Evolutionary conservation across 2,329 filamentous ascomycete genomes (phyloP).

Genomic region (Cryphonectria parasitica): DNA sequence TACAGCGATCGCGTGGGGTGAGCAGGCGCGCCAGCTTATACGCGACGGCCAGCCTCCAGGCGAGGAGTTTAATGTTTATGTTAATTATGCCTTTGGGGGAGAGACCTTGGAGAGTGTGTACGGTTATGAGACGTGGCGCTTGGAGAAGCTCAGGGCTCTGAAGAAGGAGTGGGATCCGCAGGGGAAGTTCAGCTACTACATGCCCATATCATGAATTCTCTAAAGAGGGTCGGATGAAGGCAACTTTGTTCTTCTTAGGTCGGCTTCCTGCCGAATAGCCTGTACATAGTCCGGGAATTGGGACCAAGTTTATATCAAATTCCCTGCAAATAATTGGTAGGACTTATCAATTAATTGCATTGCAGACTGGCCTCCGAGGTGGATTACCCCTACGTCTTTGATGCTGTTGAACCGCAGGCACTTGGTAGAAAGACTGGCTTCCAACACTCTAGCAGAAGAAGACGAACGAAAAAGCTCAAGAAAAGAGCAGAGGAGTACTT

Average conservation of each 20-base stretch:
- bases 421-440: background rate
- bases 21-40: constrained; percentile 44
- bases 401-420: background rate
- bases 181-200: constrained; percentile 49
- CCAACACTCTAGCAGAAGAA: background rate
- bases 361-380: background rate
- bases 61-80: constrained; percentile 44
- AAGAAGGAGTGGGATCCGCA: constrained; percentile 55
- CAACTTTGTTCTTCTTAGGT: background rate
- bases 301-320: too few species aligned
- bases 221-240: background rate
- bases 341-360: too few species aligned
- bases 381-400: background rate
- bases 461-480: background rate
- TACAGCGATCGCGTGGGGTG: constrained; percentile 42
- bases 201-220: constrained; percentile 38
- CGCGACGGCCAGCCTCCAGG: constrained; percentile 35
- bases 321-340: background rate
- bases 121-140: constrained; percentile 53
- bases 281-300: background rate
- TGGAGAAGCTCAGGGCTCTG: constrained; percentile 47
- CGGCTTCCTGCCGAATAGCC: background rate
- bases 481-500: background rate
- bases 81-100: constrained; percentile 57
- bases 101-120: constrained; percentile 49